A percentile compares a stretch with the other conserved stretches of the same genome.
Evolutionary conservation across 805 yeast species (phyloP).

Genomic region (Saccharomycopsis capsularis): DNA sequence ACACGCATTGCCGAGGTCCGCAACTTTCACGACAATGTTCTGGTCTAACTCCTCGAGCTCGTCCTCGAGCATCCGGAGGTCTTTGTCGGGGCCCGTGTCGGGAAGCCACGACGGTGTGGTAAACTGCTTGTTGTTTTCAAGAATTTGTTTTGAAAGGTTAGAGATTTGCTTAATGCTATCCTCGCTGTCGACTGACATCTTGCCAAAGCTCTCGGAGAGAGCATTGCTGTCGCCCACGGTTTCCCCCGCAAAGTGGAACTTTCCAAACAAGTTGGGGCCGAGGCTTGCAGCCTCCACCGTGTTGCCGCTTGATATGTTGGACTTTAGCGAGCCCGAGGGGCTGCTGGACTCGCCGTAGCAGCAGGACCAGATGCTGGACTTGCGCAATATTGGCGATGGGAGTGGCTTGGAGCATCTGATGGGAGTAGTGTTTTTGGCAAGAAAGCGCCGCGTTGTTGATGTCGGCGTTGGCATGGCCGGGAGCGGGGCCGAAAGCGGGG

Average conservation of each 20-base stretch:
- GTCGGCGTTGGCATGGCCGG: conserved; percentile 3
- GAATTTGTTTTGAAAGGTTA: neutral
- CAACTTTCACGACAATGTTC: conserved; percentile 67
- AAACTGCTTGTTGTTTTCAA: neutral
- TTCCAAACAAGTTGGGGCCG: neutral
- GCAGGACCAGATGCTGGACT: conserved; percentile 18
- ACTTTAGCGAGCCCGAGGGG: neutral
- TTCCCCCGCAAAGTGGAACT: conserved; percentile 7
- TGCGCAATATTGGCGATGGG: conserved; percentile 19
- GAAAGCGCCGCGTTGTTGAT: neutral
- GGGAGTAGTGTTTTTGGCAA: conserved; percentile 1
- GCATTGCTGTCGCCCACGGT: neutral
- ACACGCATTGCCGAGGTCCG: conserved; percentile 91
- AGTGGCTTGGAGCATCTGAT: conserved; percentile 19
- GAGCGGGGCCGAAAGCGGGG: neutral
- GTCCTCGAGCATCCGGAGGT: conserved; percentile 9
- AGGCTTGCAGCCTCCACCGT: neutral
- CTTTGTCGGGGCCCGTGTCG: neutral
- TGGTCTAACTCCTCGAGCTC: conserved; percentile 20
- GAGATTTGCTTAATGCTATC: no score
- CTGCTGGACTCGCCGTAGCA: conserved; percentile 17
- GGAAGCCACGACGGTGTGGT: neutral
- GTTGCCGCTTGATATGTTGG: neutral
- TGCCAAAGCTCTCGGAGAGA: neutral
- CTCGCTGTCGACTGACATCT: neutral